These are phyloP conservation scores for Gloeostereum incarnatum DNA, from an alignment of 768 basidiomycete genomes.

Conservation along the genomic window DNA sequence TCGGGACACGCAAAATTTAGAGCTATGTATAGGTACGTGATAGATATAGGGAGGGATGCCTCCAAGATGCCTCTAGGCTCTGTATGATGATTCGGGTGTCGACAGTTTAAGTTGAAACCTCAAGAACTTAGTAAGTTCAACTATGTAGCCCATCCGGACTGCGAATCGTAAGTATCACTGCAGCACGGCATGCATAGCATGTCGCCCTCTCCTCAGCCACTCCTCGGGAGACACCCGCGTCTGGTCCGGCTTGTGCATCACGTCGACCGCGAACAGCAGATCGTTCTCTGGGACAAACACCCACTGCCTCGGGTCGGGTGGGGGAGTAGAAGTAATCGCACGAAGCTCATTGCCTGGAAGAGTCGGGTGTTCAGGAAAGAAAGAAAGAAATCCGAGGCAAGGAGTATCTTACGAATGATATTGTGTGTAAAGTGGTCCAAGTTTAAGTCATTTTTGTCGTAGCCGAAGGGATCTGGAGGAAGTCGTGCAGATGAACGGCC, in stretches of 20 bases:
- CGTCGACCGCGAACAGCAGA: slow-evolving; percentile 35
- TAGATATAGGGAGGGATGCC: too few species aligned
- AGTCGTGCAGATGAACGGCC: too few species aligned
- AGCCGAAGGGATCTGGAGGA: slow-evolving; percentile 41
- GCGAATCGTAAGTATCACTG: too few species aligned
- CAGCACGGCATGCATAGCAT: slow-evolving; percentile 33
- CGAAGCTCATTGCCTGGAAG: slow-evolving; percentile 46
- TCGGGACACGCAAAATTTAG: too few species aligned
- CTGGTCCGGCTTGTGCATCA: slow-evolving; percentile 12
- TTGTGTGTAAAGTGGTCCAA: slow-evolving; percentile 65
- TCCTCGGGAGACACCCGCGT: slow-evolving; percentile 42
- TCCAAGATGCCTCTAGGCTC: too few species aligned
- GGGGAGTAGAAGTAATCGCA: slow-evolving; percentile 50
- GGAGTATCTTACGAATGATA: slow-evolving; percentile 42
- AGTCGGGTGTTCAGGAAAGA: background rate
- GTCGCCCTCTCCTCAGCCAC: slow-evolving; percentile 45
- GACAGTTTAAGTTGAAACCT: too few species aligned
- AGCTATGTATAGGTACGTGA: too few species aligned
- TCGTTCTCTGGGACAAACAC: slow-evolving; percentile 54
- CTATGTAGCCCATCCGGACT: too few species aligned
- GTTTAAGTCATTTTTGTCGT: slow-evolving; percentile 72
- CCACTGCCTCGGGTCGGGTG: slow-evolving; percentile 53
- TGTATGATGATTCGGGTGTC: too few species aligned
- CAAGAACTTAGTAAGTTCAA: too few species aligned
- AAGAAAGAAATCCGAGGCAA: slow-evolving; percentile 2